Conservation (phyloP, 305 asterid genomes). For the Salvia sclarea region DNA sequence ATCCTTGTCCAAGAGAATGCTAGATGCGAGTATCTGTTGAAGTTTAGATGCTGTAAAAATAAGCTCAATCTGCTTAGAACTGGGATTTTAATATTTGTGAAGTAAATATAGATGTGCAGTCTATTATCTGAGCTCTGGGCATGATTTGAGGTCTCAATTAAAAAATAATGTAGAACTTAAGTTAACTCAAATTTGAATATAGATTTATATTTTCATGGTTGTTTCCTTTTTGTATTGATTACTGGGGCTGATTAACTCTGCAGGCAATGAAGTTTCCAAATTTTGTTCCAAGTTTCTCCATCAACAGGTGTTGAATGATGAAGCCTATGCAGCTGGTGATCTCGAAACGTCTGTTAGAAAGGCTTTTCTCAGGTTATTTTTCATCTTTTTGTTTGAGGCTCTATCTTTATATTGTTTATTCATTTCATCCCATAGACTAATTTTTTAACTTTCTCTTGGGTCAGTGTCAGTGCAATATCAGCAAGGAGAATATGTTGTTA, state of each 20-base stretch:
- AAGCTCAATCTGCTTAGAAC: not conserved
- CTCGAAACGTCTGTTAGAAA: slow-evolving; percentile 57
- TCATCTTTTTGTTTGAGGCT: slow-evolving; percentile 26
- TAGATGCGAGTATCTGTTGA: slow-evolving; percentile 15
- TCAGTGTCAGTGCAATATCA: slow-evolving; percentile 21
- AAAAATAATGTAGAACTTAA: slow-evolving; percentile 21
- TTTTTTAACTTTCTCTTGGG: slow-evolving; percentile 27
- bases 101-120: slow-evolving; percentile 17
- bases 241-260: slow-evolving; percentile 28
- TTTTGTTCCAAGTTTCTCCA: slow-evolving; percentile 97
- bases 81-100: slow-evolving; percentile 16
- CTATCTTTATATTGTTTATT: slow-evolving; percentile 23
- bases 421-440: slow-evolving; percentile 31
- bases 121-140: slow-evolving; percentile 2
- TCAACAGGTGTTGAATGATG: slow-evolving; percentile 69
- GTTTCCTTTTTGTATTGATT: slow-evolving; percentile 12
- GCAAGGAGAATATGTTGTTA: slow-evolving; percentile 1
- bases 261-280: slow-evolving; percentile 87
- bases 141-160: slow-evolving; percentile 5
- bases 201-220: slow-evolving; percentile 18
- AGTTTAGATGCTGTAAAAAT: slow-evolving; percentile 17
- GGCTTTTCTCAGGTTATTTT: slow-evolving; percentile 80
- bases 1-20: slow-evolving; percentile 12
- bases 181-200: not conserved
- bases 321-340: slow-evolving; percentile 76